Evolutionary conservation across 2,329 filamentous ascomycete species (phyloP), one percentile per base, ranked within the genome.

Genomic region (Ambrosiella cleistominuta): DNA sequence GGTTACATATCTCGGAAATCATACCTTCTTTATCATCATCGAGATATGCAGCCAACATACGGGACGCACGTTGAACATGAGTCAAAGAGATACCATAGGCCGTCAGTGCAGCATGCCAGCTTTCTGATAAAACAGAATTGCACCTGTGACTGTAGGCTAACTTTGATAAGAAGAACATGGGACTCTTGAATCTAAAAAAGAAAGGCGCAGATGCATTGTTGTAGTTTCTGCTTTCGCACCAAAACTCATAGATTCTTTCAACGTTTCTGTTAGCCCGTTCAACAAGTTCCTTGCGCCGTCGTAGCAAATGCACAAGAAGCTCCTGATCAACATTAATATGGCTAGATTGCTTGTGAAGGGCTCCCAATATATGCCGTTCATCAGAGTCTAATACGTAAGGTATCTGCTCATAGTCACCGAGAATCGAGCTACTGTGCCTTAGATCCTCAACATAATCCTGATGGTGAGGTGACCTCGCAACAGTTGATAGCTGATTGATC

Each of bases 1-100:
- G 13, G 58, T 81, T 82, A 1, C 63, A 45, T 0, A 75, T 60
- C 60, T 79, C 77, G 8, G 63, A 67, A 0, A 70, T 42, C 0
- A 79, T 63, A 3, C 71, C 69, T 36, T 19, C 8, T 49, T 38
- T 40, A 56, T 55, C 42, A 6, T 39, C 2, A 4, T 7, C 38
- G 15, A 37, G 15, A 8, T 54, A 13, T 0, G 61, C 57, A 2
- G 58, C 56, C 0, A 72, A 17, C 1, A 80, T 64, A 0, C 77
- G 68, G 11, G 69, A 63, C 0, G 73, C 70, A 13, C 71, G 68
- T 56, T 79, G 73, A 0, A 74, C 52, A 2, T 66, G 63, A 0
- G 70, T 67, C 0, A 78, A 57, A 0, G 71, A 66, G 2, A 72
- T 53, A 0, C 67, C 75, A 51, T 74, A 78, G 0, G 64, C 57